Conservation (phyloP, 331 rosid genomes). For the Arachis monticola region DNA sequence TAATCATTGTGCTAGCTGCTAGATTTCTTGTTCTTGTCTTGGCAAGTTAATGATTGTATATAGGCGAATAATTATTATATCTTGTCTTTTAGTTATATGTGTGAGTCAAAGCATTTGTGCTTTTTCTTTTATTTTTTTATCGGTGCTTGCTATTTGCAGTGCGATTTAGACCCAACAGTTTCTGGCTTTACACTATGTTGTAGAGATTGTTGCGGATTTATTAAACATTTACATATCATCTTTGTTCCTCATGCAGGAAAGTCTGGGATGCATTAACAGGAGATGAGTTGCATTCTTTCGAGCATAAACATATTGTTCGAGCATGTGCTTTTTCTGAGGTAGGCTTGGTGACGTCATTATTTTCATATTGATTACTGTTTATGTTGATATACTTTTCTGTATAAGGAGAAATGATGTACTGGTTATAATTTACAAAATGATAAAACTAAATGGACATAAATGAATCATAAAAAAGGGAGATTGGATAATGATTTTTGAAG, state of each 20-base stretch:
- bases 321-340: conserved; percentile 98
- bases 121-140: not conserved
- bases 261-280: conserved; percentile 98
- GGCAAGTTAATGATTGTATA: not conserved
- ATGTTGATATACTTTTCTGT: conserved; percentile 23
- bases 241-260: conserved; percentile 68
- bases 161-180: not conserved
- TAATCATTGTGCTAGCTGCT: not conserved
- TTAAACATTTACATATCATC: conserved; percentile 16
- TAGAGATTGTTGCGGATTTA: not conserved
- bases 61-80: not conserved
- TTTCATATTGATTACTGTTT: not conserved
- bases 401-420: not conserved
- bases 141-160: not conserved
- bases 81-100: not conserved
- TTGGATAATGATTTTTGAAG: not conserved
- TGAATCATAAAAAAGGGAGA: not conserved
- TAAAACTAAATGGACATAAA: not conserved
- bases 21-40: not conserved
- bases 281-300: conserved; percentile 87
- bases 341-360: conserved; percentile 7
- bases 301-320: conserved; percentile 97
- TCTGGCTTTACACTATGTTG: not conserved
- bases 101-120: conserved; percentile 9
- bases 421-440: not conserved